phyloP scores from a whole-genome alignment of 768 basidiomycete species.

The Cyathus striatus region DNA sequence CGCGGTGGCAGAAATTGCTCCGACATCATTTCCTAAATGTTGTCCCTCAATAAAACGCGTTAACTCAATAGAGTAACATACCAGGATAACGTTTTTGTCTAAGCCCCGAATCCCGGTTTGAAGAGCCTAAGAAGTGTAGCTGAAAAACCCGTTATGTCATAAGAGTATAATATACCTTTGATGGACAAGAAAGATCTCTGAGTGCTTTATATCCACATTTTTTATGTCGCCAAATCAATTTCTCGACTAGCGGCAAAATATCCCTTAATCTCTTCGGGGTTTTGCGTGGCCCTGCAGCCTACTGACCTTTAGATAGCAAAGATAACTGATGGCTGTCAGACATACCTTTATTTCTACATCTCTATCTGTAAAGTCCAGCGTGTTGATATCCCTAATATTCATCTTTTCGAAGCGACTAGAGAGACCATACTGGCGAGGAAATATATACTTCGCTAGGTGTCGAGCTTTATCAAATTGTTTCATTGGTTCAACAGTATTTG shows the following conservation, averaged over 20 bases:
- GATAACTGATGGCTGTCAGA: too few relatives aligned
- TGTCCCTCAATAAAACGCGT: background rate
- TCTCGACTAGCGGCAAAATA: constrained; percentile 48
- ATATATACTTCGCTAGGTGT: constrained; percentile 77
- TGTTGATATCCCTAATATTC: too few relatives aligned
- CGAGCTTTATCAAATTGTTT: constrained; percentile 46
- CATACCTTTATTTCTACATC: constrained; percentile 68
- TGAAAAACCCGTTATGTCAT: background rate
- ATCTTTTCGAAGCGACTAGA: constrained; percentile 66
- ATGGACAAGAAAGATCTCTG: constrained; percentile 63
- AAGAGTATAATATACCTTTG: constrained; percentile 49
- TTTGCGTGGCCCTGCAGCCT: constrained; percentile 44
- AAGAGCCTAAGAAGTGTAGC: constrained; percentile 30
- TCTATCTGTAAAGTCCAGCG: too few relatives aligned
- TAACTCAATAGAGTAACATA: constrained; percentile 18
- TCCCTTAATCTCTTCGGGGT: constrained; percentile 72
- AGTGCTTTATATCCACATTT: constrained; percentile 70
- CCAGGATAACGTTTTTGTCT: constrained; percentile 64
- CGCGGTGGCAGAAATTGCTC: constrained; percentile 53
- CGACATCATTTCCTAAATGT: constrained; percentile 66
- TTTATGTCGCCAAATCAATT: constrained; percentile 59
- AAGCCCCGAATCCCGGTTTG: constrained; percentile 35
- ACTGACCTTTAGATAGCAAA: too few relatives aligned
- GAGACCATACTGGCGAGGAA: constrained; percentile 75
- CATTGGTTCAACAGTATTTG: too few relatives aligned